These are phyloP conservation scores for Botrytis elliptica DNA, from an alignment of 2,329 filamentous ascomycete species.

Conservation along the genomic window DNA sequence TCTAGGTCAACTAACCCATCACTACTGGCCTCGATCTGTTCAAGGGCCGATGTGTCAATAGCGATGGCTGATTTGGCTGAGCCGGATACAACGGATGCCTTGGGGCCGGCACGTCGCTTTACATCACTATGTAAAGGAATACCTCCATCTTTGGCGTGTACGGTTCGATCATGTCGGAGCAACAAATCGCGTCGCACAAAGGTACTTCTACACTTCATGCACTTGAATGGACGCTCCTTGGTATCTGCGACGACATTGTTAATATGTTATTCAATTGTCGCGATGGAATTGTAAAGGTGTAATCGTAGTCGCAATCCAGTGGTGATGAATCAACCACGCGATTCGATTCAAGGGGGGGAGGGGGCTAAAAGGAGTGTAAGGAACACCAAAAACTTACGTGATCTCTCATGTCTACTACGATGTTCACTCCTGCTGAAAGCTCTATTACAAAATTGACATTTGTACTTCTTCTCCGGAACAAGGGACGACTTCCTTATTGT, in stretches of 20 bases:
- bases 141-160: constrained; percentile 97
- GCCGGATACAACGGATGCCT: constrained; percentile 60
- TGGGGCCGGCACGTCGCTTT: constrained; percentile 75
- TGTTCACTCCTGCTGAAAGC: constrained; percentile 98
- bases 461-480: constrained; percentile 96
- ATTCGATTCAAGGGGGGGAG: constrained; percentile 27
- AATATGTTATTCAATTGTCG: constrained; percentile 17
- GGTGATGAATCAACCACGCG: constrained; percentile 21
- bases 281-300: background rate
- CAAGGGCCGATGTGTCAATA: constrained; percentile 80
- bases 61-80: constrained; percentile 76
- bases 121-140: constrained; percentile 91
- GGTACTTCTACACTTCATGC: constrained; percentile 95
- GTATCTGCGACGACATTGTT: constrained; percentile 64
- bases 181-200: constrained; percentile 97
- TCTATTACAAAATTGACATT: constrained; percentile 97
- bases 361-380: constrained; percentile 19
- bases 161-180: constrained; percentile 94
- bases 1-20: constrained; percentile 94
- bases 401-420: constrained; percentile 92
- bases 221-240: constrained; percentile 98
- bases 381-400: constrained; percentile 69
- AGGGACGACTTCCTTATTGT: constrained; percentile 72
- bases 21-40: constrained; percentile 88
- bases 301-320: constrained; percentile 6